A percentile compares a stretch with the other conserved stretches of the same genome.
Conservation (phyloP, 129 eudicot genomes). For the Calendula officinalis region DNA sequence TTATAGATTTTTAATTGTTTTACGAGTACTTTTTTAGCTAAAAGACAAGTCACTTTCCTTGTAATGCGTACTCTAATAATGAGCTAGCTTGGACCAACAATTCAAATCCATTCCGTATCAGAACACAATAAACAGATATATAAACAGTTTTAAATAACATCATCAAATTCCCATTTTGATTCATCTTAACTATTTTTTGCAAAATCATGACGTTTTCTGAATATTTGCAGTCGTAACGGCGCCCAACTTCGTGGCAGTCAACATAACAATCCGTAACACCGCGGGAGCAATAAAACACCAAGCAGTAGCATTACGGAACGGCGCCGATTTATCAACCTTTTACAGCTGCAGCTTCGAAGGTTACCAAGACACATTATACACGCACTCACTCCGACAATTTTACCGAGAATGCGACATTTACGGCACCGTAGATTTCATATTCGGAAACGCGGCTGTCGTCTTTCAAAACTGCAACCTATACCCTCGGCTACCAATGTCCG, state of each 20-base stretch:
- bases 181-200: not conserved
- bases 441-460: conserved; percentile 70
- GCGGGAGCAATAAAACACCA: conserved; percentile 83
- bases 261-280: conserved; percentile 80
- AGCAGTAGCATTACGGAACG: conserved; percentile 80
- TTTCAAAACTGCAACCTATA: conserved; percentile 76
- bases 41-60: too few relatives aligned
- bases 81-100: too few relatives aligned
- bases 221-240: conserved; percentile 57
- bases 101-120: too few relatives aligned
- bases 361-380: conserved; percentile 87
- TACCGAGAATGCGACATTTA: conserved; percentile 76
- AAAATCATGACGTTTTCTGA: not conserved
- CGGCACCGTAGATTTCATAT: conserved; percentile 89
- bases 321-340: conserved; percentile 82
- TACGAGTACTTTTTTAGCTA: too few relatives aligned
- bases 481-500: conserved; percentile 61
- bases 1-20: too few relatives aligned
- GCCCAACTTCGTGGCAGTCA: conserved; percentile 59
- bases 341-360: conserved; percentile 91
- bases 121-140: too few relatives aligned
- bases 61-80: too few relatives aligned
- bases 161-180: not conserved
- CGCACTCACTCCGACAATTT: conserved; percentile 79
- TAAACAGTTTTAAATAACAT: too few relatives aligned